A percentile compares a stretch with the other conserved stretches of the same genome.
Evolutionary conservation across 2,329 filamentous ascomycete species (phyloP).

Genomic region (Sporothrix protearum): DNA sequence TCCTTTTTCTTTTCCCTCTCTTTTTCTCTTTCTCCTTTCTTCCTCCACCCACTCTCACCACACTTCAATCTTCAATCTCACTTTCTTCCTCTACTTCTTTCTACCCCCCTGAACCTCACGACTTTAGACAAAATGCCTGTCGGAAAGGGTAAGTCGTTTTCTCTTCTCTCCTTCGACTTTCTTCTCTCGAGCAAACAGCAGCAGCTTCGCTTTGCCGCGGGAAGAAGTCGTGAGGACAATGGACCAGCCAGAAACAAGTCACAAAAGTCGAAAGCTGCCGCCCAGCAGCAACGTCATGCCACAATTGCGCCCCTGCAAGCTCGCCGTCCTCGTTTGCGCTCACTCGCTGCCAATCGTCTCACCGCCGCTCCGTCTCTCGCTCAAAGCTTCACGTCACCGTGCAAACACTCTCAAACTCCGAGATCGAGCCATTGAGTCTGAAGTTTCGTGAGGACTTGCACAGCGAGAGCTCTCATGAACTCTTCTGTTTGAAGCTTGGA

Average conservation of each 20-base stretch:
- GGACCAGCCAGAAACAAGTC: background rate
- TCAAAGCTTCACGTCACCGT: background rate
- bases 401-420: background rate
- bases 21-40: background rate
- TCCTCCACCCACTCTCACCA: background rate
- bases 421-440: background rate
- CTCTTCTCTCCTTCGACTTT: background rate
- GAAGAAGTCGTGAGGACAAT: background rate
- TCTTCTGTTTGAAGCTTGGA: background rate
- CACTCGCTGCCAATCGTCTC: background rate
- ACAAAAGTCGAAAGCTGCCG: conserved; percentile 3
- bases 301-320: background rate
- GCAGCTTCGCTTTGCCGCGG: background rate
- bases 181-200: background rate
- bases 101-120: background rate
- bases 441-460: too few relatives aligned
- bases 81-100: background rate
- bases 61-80: conserved; percentile 26
- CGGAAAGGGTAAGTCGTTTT: conserved; percentile 40
- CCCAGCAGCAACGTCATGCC: background rate
- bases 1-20: conserved; percentile 1
- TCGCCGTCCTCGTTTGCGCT: background rate
- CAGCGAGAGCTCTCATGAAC: background rate
- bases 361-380: background rate
- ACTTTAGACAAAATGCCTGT: conserved; percentile 41